phyloP scores from a whole-genome alignment of 257 asterid species.

The Jasminum sambac region DNA sequence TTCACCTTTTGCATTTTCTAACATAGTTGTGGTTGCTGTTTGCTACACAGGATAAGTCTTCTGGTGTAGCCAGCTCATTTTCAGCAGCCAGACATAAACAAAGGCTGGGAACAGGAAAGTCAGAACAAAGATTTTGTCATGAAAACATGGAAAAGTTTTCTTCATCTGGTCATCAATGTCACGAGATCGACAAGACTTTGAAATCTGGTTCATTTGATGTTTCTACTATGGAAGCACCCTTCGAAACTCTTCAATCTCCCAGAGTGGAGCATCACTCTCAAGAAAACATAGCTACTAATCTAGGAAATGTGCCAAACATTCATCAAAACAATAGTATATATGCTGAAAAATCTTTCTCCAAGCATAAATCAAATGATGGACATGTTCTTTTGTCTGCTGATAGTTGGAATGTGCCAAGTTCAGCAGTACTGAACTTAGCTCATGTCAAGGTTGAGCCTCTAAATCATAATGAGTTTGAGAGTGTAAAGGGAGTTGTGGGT shows the following conservation, averaged over 20 bases:
- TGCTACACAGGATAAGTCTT: conserved; percentile 41
- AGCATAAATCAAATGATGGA: conserved; percentile 24
- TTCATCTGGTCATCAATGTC: conserved; percentile 22
- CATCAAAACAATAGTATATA: conserved; percentile 22
- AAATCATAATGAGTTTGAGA: conserved; percentile 28
- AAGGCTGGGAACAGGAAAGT: conserved; percentile 30
- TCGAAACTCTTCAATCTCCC: conserved; percentile 21
- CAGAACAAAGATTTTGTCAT: conserved; percentile 22
- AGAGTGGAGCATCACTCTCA: conserved; percentile 1
- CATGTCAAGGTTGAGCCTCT: conserved; percentile 52
- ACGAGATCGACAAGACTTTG: conserved; percentile 28
- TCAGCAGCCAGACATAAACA: conserved; percentile 19
- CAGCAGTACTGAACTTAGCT: conserved; percentile 24
- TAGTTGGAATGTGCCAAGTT: conserved; percentile 20
- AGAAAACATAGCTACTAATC: conserved; percentile 20
- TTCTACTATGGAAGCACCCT: conserved; percentile 13
- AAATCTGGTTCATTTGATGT: conserved; percentile 26
- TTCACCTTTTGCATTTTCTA: conserved; percentile 9
- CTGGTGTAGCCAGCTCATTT: conserved; percentile 18
- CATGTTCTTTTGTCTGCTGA: conserved; percentile 28
- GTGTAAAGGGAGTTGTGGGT: conserved; percentile 24
- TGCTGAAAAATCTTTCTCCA: conserved; percentile 19
- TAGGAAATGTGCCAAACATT: conserved; percentile 12
- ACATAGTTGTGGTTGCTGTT: conserved; percentile 27
- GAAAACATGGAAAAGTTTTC: conserved; percentile 20